phyloP scores from a whole-genome alignment of 257 asterid genomes.

The Gentiana dahurica region DNA sequence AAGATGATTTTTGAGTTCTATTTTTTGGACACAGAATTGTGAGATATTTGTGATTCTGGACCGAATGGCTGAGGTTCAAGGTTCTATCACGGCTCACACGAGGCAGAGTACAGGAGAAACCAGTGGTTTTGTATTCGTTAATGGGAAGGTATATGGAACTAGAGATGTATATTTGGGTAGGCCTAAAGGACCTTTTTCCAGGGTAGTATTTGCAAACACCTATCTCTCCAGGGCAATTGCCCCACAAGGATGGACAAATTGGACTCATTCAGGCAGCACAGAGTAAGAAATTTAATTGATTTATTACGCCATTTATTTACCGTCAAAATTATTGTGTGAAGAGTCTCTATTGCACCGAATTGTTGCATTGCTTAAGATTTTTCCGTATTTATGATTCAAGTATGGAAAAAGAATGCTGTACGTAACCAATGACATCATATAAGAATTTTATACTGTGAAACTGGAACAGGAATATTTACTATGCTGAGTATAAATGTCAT shows the following conservation, averaged over 20 bases:
- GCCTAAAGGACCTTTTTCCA: slow-evolving; percentile 52
- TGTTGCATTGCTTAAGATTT: too few species aligned
- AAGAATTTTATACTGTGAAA: not conserved
- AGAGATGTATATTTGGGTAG: slow-evolving; percentile 65
- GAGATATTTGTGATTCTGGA: slow-evolving; percentile 56
- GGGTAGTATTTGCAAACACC: slow-evolving; percentile 62
- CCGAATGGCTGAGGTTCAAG: slow-evolving; percentile 31
- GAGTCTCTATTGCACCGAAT: not conserved
- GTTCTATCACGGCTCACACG: slow-evolving; percentile 63
- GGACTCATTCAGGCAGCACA: slow-evolving; percentile 38
- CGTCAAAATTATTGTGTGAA: not conserved
- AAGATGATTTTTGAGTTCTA: not conserved
- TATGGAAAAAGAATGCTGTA: not conserved
- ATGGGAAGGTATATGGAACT: slow-evolving; percentile 58
- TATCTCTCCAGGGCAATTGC: slow-evolving; percentile 50
- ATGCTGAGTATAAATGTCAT: slow-evolving; percentile 55
- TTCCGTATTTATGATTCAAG: too few species aligned
- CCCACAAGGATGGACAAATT: slow-evolving; percentile 67
- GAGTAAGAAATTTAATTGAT: slow-evolving; percentile 28
- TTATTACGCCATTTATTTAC: not conserved
- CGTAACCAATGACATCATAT: not conserved
- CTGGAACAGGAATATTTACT: slow-evolving; percentile 42
- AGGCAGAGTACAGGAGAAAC: slow-evolving; percentile 38
- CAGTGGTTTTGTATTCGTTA: slow-evolving; percentile 64
- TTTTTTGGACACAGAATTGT: slow-evolving; percentile 35